A percentile compares a stretch with the other conserved stretches of the same genome.
Conservation (phyloP, 176 grass and related monocot species). For the Zoysia pacifica region DNA sequence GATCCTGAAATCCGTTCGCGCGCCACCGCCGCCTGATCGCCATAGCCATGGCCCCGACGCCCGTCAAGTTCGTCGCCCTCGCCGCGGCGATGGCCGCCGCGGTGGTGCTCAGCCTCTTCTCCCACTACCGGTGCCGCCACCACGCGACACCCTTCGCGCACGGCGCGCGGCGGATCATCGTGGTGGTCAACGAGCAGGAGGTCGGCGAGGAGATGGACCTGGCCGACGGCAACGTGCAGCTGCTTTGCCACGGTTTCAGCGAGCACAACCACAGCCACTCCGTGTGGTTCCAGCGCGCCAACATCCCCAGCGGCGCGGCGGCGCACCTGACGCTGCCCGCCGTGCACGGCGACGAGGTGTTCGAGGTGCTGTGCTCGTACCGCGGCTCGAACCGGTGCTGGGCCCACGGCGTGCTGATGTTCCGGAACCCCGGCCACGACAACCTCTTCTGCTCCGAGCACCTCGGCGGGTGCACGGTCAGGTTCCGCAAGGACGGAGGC, state of each 20-base stretch:
- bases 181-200: conserved; percentile 57
- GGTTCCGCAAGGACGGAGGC: conserved; percentile 59
- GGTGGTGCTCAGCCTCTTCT: conserved; percentile 45
- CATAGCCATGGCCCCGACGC: conserved; percentile 46
- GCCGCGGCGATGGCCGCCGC: conserved; percentile 27
- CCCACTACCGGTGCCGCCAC: conserved; percentile 43
- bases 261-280: conserved; percentile 46
- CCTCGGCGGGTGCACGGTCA: conserved; percentile 43
- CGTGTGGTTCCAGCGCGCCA: conserved; percentile 38
- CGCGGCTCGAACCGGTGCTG: conserved; percentile 44
- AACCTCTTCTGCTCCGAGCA: conserved; percentile 47
- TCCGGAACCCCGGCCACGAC: conserved; percentile 59
- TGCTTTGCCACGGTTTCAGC: conserved; percentile 51
- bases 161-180: conserved; percentile 6
- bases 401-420: conserved; percentile 52
- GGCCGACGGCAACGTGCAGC: conserved; percentile 50
- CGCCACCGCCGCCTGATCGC: conserved; percentile 22
- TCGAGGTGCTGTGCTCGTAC: conserved; percentile 66
- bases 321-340: conserved; percentile 39
- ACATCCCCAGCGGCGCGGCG: conserved; percentile 31
- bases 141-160: conserved; percentile 28
- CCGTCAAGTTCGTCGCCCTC: conserved; percentile 53
- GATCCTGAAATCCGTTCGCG: conserved; percentile 1
- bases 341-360: conserved; percentile 57
- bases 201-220: conserved; percentile 62